Base-by-base conservation (phyloP, 2,329 filamentous ascomycete genomes). In the Trematosphaeria pertusa region DNA sequence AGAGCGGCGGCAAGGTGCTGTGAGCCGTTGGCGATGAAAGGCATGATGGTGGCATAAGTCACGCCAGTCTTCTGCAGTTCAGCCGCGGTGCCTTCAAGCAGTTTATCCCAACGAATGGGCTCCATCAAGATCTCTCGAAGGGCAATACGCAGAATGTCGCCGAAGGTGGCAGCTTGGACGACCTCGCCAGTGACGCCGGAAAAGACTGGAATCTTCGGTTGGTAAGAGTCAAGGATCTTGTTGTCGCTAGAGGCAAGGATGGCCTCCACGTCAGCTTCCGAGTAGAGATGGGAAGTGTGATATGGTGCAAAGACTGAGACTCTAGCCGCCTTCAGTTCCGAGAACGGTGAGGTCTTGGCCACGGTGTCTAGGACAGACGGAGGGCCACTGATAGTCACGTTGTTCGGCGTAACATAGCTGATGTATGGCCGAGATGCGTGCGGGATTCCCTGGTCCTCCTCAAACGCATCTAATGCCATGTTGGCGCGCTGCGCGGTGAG, bases 241-340 rank as follows among this genome's bases (percentile, higher is more conserved):
- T 5, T 72, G 58, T 15, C 78, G 72, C 38, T 50, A 18, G 30
- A 75, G 12, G 69, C 67, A 21, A 83, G 64, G 19, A 83, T 74
- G 48, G 67, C 69, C 35, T 75, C 72, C 15, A 82, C 65, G 46
- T 81, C 74, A 14, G 61, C 65, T 12, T 61, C 54, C 1, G 70
- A 70, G 58, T 83, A 76, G n/a, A 84, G 70, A 60, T 83, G 80
- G 2, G 76, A 52, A 28, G 82, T 79, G 58, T 85, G 82, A 57
- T 83, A 84, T 5, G 82, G 81, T 0, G 78, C 82, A 52, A 80
- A 78, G 19, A 84, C 76, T 0, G 81, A 79, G 41, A 83, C 76
- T 1, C 75, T 69, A n/a, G 74, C 76, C 11, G 75, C 71, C 52
- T 75, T 75, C 24, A 70, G 65, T 5, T 74, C 69, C 24, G 77